A percentile compares a stretch with the other conserved stretches of the same genome.
Evolutionary conservation across 768 basidiomycete genomes (phyloP).

Genomic region (Nidularia sp.): DNA sequence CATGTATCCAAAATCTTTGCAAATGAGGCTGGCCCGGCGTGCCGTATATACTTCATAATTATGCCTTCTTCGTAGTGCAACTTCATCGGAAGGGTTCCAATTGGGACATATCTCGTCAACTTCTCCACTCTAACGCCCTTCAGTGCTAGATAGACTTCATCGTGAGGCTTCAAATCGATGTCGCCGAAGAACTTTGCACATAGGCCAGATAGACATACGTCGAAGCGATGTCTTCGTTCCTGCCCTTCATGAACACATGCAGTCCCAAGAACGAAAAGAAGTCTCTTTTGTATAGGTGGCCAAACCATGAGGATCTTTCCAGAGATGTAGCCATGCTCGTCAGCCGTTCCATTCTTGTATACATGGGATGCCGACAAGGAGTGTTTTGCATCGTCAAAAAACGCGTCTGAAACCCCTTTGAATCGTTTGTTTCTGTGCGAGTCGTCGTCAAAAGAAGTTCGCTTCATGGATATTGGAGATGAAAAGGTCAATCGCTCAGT

Average conservation of each 20-base stretch:
- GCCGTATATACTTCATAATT: conserved; percentile 8
- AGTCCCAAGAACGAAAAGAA: background rate
- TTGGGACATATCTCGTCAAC: conserved; percentile 15
- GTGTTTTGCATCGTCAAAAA: too few species aligned
- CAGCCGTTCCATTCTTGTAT: background rate
- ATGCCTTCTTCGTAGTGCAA: conserved; percentile 41
- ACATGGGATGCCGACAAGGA: too few species aligned
- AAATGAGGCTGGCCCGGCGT: too few species aligned
- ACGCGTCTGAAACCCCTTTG: too few species aligned
- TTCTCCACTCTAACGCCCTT: conserved; percentile 33
- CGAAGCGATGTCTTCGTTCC: background rate
- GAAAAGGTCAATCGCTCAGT: too few species aligned
- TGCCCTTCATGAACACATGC: background rate
- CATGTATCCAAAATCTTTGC: conserved; percentile 31
- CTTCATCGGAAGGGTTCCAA: conserved; percentile 30
- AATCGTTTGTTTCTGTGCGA: too few species aligned
- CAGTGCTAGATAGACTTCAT: conserved; percentile 43
- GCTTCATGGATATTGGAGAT: too few species aligned
- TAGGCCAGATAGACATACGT: conserved; percentile 9
- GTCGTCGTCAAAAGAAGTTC: too few species aligned
- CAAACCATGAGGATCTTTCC: background rate
- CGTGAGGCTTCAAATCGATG: conserved; percentile 35
- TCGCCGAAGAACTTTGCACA: conserved; percentile 24
- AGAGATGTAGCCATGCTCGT: background rate
- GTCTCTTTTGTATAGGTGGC: background rate